Evolutionary conservation across 768 basidiomycete genomes (phyloP).

Genomic region (Phylloporus sp.): DNA sequence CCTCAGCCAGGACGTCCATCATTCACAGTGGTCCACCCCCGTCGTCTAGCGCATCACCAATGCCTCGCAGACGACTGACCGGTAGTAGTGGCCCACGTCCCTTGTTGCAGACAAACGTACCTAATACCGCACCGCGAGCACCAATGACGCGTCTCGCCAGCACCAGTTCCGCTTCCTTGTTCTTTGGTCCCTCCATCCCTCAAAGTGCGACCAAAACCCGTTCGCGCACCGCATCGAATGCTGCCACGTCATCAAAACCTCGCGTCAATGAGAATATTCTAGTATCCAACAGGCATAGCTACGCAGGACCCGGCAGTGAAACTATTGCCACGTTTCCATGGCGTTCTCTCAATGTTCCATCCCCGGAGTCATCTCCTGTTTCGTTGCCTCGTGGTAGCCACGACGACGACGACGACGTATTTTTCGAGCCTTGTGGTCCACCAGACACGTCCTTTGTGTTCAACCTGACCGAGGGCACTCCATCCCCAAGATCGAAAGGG

Average conservation of each 20-base stretch:
- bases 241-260: constrained; percentile 4
- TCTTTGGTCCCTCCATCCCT: constrained; percentile 52
- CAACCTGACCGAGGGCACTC: constrained; percentile 51
- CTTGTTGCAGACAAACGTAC: constrained; percentile 27
- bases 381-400: constrained; percentile 27
- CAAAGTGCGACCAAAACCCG: constrained; percentile 22
- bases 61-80: constrained; percentile 49
- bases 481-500: constrained; percentile 43
- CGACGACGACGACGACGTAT: constrained; percentile 52
- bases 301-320: constrained; percentile 46
- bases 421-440: constrained; percentile 43
- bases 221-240: constrained; percentile 23
- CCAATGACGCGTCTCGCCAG: constrained; percentile 50
- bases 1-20: constrained; percentile 35
- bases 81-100: constrained; percentile 32
- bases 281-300: constrained; percentile 55
- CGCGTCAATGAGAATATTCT: constrained; percentile 25
- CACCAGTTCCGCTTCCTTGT: constrained; percentile 52
- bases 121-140: constrained; percentile 28
- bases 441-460: constrained; percentile 52
- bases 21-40: constrained; percentile 37
- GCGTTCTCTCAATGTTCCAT: constrained; percentile 38
- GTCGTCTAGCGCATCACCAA: constrained; percentile 49
- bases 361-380: constrained; percentile 49
- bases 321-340: constrained; percentile 28